Evolutionary conservation across 306 rosid genomes (phyloP), one percentile per base, ranked within the genome.

Genomic region (Senna siamea): DNA sequence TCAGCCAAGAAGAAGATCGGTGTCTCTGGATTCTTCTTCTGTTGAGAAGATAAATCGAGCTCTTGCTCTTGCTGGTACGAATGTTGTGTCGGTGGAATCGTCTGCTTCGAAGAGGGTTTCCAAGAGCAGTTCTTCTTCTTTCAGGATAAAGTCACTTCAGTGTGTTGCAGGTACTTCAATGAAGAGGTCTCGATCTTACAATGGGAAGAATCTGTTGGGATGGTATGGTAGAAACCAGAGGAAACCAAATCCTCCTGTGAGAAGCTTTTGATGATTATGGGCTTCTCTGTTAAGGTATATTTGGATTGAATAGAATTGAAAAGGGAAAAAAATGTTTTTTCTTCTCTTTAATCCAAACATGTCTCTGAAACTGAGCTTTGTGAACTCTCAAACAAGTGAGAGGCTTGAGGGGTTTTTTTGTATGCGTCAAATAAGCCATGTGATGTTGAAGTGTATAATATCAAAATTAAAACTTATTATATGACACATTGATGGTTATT

Each of bases 121-220:
- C 1, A 75, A 4, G 73, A 81, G 88, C 2, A 81, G 81, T 61
- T 86, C 89, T 64, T 88, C 93, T 70, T 88, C 93, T 68, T 88
- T 81, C 15, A 83, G 80, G 77, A 54, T 75, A 51, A 74, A 80
- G 66, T 69, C 80, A 37, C 61, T 81, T 55, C 76, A 35, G 65
- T 78, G 77, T 70, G 65, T 59, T 59, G 84, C 73, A 60, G 70
- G 84, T 8, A 38, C 79, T 62, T 69, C 90, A 15, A 81, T 90
- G 82, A 90, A 84, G 83, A 88, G 91, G 80, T 90, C 98, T 12
- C 69, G 74, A 53, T 93, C 98, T 61, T 84, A 78, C 69, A 80
- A 73, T 65, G 96, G 91, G 9, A 88, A 83, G 23, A 75, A 79
- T 69, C 47, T 76, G 20, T 51, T 78, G 10, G 69, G 85, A 20